Conservation (phyloP, 306 rosid genomes). For the Vicia faba region DNA sequence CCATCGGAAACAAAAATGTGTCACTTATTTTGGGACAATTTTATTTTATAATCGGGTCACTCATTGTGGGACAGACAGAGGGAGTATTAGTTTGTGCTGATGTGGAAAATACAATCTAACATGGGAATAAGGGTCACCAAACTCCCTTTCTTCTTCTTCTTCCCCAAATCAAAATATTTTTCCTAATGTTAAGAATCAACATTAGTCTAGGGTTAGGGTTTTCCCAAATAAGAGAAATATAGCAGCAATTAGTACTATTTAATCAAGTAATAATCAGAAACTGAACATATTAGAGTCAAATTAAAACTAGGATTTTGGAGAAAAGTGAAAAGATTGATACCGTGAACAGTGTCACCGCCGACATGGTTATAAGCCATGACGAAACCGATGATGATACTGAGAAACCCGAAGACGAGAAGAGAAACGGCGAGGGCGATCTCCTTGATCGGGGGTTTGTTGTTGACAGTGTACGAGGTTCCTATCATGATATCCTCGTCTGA, state of each 20-base stretch:
- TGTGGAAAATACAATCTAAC: neutral
- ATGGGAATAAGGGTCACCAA: neutral
- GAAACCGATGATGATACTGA: conserved; percentile 74
- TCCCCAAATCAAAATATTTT: neutral
- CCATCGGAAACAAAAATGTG: too few relatives aligned
- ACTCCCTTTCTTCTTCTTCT: neutral
- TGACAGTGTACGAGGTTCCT: conserved; percentile 74
- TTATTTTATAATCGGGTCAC: too few relatives aligned
- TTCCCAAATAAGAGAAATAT: too few relatives aligned
- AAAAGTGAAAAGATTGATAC: conserved; percentile 40
- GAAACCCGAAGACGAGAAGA: conserved; percentile 78
- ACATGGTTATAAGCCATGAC: conserved; percentile 82
- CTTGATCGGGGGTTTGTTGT: conserved; percentile 81
- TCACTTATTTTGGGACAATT: too few relatives aligned
- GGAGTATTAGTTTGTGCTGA: neutral
- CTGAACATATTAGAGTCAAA: neutral
- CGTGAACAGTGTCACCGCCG: conserved; percentile 96
- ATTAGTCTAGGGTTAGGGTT: too few relatives aligned
- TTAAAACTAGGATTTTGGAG: neutral
- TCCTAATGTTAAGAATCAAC: too few relatives aligned
- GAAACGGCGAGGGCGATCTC: conserved; percentile 95
- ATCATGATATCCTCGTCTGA: conserved; percentile 94
- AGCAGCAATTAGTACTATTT: too few relatives aligned
- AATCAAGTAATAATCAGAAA: conserved; percentile 31
- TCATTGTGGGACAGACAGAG: too few relatives aligned